A percentile compares a stretch with the other conserved stretches of the same genome.
Evolutionary conservation across 192 early-diverging fungal genomes (phyloP).

Genomic region (Backusella macrospora): DNA sequence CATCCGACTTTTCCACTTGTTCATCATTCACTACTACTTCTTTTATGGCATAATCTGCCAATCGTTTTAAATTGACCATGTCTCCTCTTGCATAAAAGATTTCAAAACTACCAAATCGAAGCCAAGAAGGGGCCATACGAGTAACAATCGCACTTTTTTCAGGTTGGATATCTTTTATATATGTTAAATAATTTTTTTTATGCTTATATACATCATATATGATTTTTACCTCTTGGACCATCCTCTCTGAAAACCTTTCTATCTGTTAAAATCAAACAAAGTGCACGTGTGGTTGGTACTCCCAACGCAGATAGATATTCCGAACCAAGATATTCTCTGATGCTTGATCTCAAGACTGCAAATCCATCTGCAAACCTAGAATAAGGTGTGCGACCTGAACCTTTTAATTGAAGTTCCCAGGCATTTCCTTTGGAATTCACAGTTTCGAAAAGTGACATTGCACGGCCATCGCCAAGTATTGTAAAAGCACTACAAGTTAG

Average conservation of each 20-base stretch:
- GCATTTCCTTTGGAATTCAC: conserved; percentile 34
- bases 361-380: conserved; percentile 86
- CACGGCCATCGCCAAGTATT: conserved; percentile 87
- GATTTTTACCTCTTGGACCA: conserved; percentile 7
- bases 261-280: conserved; percentile 69
- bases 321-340: conserved; percentile 81
- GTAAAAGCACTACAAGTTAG: conserved; percentile 53
- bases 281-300: conserved; percentile 75
- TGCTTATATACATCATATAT: neutral
- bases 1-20: conserved; percentile 1
- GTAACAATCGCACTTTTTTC: conserved; percentile 79
- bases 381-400: conserved; percentile 84
- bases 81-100: conserved; percentile 72
- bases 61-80: conserved; percentile 44
- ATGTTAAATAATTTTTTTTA: too few relatives aligned
- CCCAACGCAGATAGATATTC: conserved; percentile 74
- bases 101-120: conserved; percentile 89
- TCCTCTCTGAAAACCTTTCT: conserved; percentile 68
- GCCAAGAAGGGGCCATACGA: conserved; percentile 78
- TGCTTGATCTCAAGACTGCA: conserved; percentile 81
- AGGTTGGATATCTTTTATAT: neutral
- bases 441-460: conserved; percentile 71
- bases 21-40: conserved; percentile 50
- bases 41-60: conserved; percentile 76
- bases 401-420: conserved; percentile 87